phyloP scores from a whole-genome alignment of 1,284 basidiomycete species.

The Porogramme epimiltina region DNA sequence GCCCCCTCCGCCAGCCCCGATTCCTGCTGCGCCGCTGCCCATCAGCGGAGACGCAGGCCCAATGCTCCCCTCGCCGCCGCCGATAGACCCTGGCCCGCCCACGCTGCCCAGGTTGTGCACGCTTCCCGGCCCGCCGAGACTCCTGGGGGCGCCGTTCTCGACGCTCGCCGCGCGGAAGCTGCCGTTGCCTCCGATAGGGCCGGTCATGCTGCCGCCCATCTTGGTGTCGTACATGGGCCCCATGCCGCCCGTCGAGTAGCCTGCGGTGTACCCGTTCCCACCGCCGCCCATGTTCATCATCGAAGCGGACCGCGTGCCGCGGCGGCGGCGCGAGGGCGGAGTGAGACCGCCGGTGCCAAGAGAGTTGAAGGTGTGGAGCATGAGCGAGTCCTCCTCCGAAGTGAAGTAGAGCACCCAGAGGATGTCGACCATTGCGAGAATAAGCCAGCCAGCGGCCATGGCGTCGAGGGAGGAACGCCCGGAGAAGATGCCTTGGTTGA shows the following conservation, averaged over 20 bases:
- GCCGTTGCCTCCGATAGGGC: constrained; percentile 58
- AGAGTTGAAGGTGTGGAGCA: constrained; percentile 83
- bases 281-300: constrained; percentile 60
- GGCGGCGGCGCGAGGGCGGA: constrained; percentile 71
- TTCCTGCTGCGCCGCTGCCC: constrained; percentile 51
- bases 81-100: constrained; percentile 46
- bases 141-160: constrained; percentile 36
- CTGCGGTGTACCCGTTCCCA: constrained; percentile 63
- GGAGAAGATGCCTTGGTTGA: constrained; percentile 67
- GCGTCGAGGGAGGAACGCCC: constrained; percentile 64
- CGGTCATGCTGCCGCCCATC: constrained; percentile 46
- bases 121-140: constrained; percentile 45
- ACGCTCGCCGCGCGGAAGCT: constrained; percentile 55
- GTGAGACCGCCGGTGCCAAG: constrained; percentile 87
- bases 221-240: constrained; percentile 65
- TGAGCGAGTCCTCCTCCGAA: constrained; percentile 89
- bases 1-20: constrained; percentile 49
- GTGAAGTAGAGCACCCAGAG: constrained; percentile 97
- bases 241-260: constrained; percentile 50
- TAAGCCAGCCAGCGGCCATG: constrained; percentile 92
- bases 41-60: constrained; percentile 67
- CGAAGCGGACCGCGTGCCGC: constrained; percentile 54
- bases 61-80: constrained; percentile 45
- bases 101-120: constrained; percentile 38
- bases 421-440: constrained; percentile 89